Evolutionary conservation across 805 yeast species (phyloP), one percentile per base, ranked within the genome.

Genomic region (Candida takata): DNA sequence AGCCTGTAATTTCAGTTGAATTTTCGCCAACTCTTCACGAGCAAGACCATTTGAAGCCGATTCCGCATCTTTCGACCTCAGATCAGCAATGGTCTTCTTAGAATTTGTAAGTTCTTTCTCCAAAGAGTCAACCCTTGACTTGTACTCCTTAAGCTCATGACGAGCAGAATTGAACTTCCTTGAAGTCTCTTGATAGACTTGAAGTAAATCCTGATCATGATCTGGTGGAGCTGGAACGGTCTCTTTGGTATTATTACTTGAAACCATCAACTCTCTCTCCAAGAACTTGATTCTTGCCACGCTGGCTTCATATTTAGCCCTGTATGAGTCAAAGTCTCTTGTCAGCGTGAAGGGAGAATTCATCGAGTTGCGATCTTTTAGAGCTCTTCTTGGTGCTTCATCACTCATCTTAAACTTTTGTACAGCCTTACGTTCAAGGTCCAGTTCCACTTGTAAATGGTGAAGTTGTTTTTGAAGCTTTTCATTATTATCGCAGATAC

Each of bases 1-100:
- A 3, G 79, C 69, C 30, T 78, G 77, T 17, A 82, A 57, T 37
- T 72, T 76, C 14, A 78, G 66, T 43, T 72, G 74, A 31, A 79
- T 60, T 45, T 62, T 65, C 40, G 58, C 66, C 43, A 55, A 58
- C 48, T 53, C 69, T 47, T 59, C 75, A 19, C 51, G 50, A 6
- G 62, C 48, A 9, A 62, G 26, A 6, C 48, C 47, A 29, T 55
- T 43, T 1, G 55, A 44, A 4, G 44, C 27, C 1, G 41, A 18
- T 10, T 42, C 45, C 10, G 33, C 42, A 15, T 42, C 49, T 13
- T 37, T 43, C 2, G 34, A 35, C 25, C 46, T 47, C 27, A 34
- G 42, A 2, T 19, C 25, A 3, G 28, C 18, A 16, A 50, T 38
- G 1, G 17, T 13, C 10, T 21, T 20, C 41, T 65, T 68, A 14